Conservation (phyloP, 1,139 yeast genomes). For the Tardiomyces blankii region DNA sequence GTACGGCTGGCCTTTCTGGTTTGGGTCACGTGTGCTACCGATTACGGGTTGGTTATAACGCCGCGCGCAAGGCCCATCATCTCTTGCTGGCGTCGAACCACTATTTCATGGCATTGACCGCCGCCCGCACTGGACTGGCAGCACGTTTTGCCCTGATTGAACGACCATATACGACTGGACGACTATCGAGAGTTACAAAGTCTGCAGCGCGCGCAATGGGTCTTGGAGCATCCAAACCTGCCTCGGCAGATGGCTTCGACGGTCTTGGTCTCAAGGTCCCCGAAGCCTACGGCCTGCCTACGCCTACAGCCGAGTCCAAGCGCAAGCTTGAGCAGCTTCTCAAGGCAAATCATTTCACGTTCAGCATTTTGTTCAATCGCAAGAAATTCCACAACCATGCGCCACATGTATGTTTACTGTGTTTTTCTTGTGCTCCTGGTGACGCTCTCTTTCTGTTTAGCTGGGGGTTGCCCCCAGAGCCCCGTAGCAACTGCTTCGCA, state of each 20-base stretch:
- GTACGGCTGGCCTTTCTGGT: no score
- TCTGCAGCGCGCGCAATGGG: background rate
- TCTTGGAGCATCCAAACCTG: background rate
- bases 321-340: slow-evolving; percentile 17
- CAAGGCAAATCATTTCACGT: slow-evolving; percentile 21
- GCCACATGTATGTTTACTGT: slow-evolving; percentile 15
- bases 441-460: no score
- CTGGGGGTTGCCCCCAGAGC: no score
- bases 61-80: no score
- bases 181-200: no score
- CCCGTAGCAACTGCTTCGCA: no score
- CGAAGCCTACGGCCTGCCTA: slow-evolving; percentile 8
- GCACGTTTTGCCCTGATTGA: no score
- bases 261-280: slow-evolving; percentile 9
- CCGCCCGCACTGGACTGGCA: background rate
- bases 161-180: no score
- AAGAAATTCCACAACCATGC: slow-evolving; percentile 23
- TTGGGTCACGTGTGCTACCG: no score
- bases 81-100: no score
- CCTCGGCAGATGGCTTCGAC: slow-evolving; percentile 4
- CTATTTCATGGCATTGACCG: no score
- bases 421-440: background rate
- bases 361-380: slow-evolving; percentile 19
- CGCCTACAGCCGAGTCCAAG: slow-evolving; percentile 12
- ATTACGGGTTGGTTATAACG: no score